Conservation (phyloP, 768 basidiomycete species). For the Thelephora aurantiotincta region DNA sequence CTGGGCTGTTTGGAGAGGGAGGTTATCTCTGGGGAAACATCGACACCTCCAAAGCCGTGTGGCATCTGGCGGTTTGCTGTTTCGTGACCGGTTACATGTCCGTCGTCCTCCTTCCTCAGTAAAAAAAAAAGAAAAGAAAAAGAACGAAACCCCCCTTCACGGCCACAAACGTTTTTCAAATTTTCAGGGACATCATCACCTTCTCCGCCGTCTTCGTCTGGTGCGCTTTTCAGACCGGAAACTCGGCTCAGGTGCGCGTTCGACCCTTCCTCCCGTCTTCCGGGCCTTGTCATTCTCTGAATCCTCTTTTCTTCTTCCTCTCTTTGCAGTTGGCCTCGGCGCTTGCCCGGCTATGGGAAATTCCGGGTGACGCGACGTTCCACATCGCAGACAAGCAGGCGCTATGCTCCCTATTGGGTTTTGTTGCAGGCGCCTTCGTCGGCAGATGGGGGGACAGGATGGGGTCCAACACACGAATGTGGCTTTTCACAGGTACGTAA, state of each 20-base stretch:
- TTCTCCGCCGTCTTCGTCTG: slow-evolving; percentile 75
- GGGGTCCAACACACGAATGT: slow-evolving; percentile 56
- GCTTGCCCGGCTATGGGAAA: slow-evolving; percentile 56
- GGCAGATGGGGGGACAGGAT: slow-evolving; percentile 79
- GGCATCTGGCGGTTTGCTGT: slow-evolving; percentile 49
- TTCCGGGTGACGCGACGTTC: slow-evolving; percentile 39
- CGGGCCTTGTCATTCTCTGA: background rate
- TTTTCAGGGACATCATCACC: slow-evolving; percentile 46
- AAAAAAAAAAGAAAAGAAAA: too few relatives aligned
- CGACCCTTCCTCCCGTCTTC: slow-evolving; percentile 1
- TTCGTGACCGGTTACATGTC: slow-evolving; percentile 76
- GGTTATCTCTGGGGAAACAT: slow-evolving; percentile 21
- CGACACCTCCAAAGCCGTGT: slow-evolving; percentile 33
- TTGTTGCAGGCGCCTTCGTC: slow-evolving; percentile 62
- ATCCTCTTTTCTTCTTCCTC: too few relatives aligned
- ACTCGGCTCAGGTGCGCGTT: slow-evolving; percentile 46
- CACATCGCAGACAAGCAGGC: slow-evolving; percentile 78
- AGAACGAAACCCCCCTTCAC: too few relatives aligned
- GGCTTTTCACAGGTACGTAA: slow-evolving; percentile 43
- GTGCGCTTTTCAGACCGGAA: slow-evolving; percentile 80
- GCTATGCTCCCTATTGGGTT: slow-evolving; percentile 62
- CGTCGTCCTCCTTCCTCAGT: slow-evolving; percentile 13
- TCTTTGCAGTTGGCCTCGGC: slow-evolving; percentile 67
- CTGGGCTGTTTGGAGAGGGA: too few relatives aligned
- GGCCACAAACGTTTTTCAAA: background rate